Base-by-base conservation (phyloP, 176 grass and related monocot species). In the Triticum timopheevii region DNA sequence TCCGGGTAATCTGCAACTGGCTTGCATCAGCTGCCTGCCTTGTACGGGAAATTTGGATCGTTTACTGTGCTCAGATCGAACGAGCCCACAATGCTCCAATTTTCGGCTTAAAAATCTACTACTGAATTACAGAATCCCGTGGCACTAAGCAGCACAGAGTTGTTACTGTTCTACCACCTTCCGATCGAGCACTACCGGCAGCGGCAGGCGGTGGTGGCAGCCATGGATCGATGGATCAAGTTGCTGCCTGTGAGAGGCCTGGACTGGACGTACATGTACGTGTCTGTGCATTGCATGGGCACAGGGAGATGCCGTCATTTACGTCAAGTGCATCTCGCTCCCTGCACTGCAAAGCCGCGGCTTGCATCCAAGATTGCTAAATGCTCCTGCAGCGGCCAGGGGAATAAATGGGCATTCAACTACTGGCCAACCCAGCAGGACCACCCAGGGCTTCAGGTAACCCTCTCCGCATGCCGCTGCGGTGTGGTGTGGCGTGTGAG, bases 391-490 rank as follows among this genome's bases (percentile, higher is more conserved):
- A 28, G 79, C 50, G 65, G 65, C 56, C 66, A 72, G 80, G 58
- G 65, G 80, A 90, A 86, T 91, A 87, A 91, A 91, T 91, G 85
- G 17, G 81, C 81, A 84, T 87, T 84, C 68, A 91, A 87, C 89
- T 61, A 61, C 76, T 66, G 59, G 68, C 89, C 85, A 87, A 83
- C 76, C 76, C 5, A 62, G 67, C 73, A 72, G 73, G 65, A 39
- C 72, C 79, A 73, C 78, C 39, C 83, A 56, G 27, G 19, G 36
- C 7, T 12, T 39, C 40, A 61, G 38, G 76, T 71, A 10, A 34
- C 65, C 59, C 61, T 83, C 88, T 11, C 36, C 64, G 40, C 62
- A 27, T 61, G 63, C 13, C 4, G 7, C 16, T 13, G 20, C 5
- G 54, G 54, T 8, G 54, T 28, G 31, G 33, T 47, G 71, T 36